Base-by-base conservation (phyloP, 2,329 filamentous ascomycete species). In the Exophiala viscosa region DNA sequence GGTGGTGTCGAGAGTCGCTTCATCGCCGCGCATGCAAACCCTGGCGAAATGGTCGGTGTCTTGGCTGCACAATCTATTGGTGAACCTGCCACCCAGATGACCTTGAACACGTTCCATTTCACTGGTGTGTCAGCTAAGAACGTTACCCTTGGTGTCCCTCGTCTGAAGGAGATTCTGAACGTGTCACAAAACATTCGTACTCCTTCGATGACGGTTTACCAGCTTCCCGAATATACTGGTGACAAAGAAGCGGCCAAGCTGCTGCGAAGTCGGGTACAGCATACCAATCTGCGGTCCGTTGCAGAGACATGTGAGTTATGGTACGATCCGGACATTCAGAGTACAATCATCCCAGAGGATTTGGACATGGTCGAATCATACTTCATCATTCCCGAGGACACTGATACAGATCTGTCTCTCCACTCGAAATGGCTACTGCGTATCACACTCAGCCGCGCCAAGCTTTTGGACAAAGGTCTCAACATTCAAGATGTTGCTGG, bases 71-170 rank as follows among this genome's bases (percentile, higher is more conserved):
- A 99, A 74, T 99, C 93, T 31, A 99, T 99, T 68, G 93, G 93
- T 76, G 93, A 99, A 72, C 93, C 93, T 36, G 95, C 93, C 17
- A 99, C 93, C 1, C 93, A 99, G 78, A 99, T 99, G 93, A 99
- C 93, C 1, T 76, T 99, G 56, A 99, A 99, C 76, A 99, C 93
- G 18, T 99, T 99, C 87, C 93, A 99, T 79, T 99, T 99, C 71
- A 91, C 93, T 71, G 93, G 93, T 96, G 90, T 99, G 56, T 96
- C 95, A 34, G 96, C 92, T 18, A 99, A 99, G 86, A 99, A 99
- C 79, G 92, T 99, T 50, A 99, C 93, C 0, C 85, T 99, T 44
- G 93, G 93, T 90, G 93, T 99, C 39, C 93, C 93, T 39, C 92
- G 93, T 84, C 83, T 99, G 45, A 99, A 99, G 81, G 93, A 99